Evolutionary conservation across 306 rosid genomes (phyloP).

Genomic region (Ceratonia siliqua): DNA sequence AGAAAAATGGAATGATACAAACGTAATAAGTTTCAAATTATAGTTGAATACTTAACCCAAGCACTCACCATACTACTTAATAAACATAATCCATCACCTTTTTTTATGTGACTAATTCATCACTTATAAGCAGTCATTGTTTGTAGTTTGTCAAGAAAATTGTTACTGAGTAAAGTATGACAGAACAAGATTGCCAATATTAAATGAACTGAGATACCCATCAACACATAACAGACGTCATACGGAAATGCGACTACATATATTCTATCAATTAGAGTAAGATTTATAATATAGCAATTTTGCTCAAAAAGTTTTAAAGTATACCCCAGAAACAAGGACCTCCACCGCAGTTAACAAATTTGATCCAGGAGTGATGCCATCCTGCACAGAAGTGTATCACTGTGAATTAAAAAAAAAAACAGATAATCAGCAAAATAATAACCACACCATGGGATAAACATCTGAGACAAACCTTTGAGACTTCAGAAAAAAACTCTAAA

Average conservation of each 20-base stretch:
- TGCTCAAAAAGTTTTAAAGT: slow-evolving; percentile 31
- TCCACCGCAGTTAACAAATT: slow-evolving; percentile 89
- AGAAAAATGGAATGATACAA: slow-evolving; percentile 1
- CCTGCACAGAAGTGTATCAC: slow-evolving; percentile 61
- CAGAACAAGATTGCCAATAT: slow-evolving; percentile 17
- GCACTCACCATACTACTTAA: slow-evolving; percentile 17
- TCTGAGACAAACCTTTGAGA: slow-evolving; percentile 66
- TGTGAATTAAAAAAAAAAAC: slow-evolving; percentile 20
- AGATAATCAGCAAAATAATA: slow-evolving; percentile 15
- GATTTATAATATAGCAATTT: slow-evolving; percentile 6
- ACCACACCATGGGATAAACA: slow-evolving; percentile 28
- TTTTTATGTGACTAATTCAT: neutral
- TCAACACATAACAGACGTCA: slow-evolving; percentile 11
- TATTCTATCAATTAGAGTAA: slow-evolving; percentile 7
- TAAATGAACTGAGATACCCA: slow-evolving; percentile 18
- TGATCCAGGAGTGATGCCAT: slow-evolving; percentile 83
- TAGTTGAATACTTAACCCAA: neutral
- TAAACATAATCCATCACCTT: neutral
- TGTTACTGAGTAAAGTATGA: neutral
- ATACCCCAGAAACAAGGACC: slow-evolving; percentile 94
- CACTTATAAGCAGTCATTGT: slow-evolving; percentile 2
- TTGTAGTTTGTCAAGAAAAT: neutral
- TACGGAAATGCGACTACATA: slow-evolving; percentile 4
- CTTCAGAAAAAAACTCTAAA: slow-evolving; percentile 73
- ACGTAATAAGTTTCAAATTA: neutral